Evolutionary conservation across 306 rosid species (phyloP).

Genomic region (Mucuna pruriens): DNA sequence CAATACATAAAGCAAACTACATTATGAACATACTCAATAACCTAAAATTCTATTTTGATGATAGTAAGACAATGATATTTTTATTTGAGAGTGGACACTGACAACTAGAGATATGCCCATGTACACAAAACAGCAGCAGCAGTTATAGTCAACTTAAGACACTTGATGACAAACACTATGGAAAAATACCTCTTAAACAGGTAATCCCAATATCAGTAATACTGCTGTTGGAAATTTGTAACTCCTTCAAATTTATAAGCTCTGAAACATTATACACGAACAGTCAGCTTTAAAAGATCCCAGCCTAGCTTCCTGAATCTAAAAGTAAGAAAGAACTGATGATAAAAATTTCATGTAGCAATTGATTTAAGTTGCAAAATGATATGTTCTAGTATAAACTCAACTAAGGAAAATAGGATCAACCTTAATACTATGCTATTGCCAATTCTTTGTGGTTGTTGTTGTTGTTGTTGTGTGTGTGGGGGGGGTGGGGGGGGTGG

Average conservation of each 20-base stretch:
- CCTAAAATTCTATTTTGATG: conserved; percentile 11
- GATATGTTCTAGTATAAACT: neutral
- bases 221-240: conserved; percentile 60
- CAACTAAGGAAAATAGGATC: neutral
- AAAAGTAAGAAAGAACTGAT: conserved; percentile 17
- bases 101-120: conserved; percentile 23
- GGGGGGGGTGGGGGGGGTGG: too few species aligned
- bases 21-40: conserved; percentile 22
- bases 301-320: conserved; percentile 7
- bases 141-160: conserved; percentile 5
- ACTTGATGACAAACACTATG: conserved; percentile 4
- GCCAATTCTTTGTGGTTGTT: neutral
- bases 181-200: conserved; percentile 64
- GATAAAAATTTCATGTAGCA: neutral
- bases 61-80: neutral
- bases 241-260: conserved; percentile 62
- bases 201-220: conserved; percentile 63
- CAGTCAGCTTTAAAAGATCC: conserved; percentile 15
- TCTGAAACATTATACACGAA: conserved; percentile 48
- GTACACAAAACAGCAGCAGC: conserved; percentile 25
- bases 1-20: conserved; percentile 8
- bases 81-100: neutral
- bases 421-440: neutral
- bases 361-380: conserved; percentile 19
- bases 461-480: too few species aligned